These are phyloP conservation scores for Lactarius evosmus DNA, from an alignment of 768 basidiomycete genomes.

Conservation along the genomic window DNA sequence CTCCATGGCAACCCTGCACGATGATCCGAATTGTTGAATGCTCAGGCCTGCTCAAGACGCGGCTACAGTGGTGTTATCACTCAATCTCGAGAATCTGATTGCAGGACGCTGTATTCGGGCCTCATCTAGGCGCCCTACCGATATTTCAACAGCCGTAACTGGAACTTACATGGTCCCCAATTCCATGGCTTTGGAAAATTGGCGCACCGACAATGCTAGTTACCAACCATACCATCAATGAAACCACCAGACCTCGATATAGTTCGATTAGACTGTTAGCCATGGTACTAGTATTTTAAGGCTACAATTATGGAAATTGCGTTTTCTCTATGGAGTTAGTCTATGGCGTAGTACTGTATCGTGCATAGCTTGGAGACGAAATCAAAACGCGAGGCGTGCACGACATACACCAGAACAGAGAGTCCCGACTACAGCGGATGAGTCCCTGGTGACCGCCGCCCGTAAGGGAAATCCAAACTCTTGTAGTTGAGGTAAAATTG, in stretches of 20 bases:
- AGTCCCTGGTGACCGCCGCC: background rate
- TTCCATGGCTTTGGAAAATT: background rate
- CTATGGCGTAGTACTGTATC: background rate
- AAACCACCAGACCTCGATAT: background rate
- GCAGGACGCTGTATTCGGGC: background rate
- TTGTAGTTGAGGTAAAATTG: slow-evolving; percentile 52
- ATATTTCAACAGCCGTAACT: too few relatives aligned
- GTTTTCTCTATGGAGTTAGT: background rate
- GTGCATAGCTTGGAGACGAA: background rate
- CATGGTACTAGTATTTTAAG: slow-evolving; percentile 2
- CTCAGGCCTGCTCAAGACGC: background rate
- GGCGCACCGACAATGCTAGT: background rate
- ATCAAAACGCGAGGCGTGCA: background rate
- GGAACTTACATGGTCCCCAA: background rate
- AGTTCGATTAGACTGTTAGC: background rate
- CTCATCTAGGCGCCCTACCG: background rate
- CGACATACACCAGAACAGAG: too few relatives aligned
- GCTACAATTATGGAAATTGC: background rate
- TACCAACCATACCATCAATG: background rate
- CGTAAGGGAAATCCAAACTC: slow-evolving; percentile 6
- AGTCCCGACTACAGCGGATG: slow-evolving; percentile 7
- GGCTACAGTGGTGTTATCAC: background rate
- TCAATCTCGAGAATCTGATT: background rate
- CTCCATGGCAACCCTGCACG: background rate
- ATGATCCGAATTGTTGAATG: background rate